Evolutionary conservation across 2,329 filamentous ascomycete species (phyloP).

Genomic region (Paecilomyces variotii): DNA sequence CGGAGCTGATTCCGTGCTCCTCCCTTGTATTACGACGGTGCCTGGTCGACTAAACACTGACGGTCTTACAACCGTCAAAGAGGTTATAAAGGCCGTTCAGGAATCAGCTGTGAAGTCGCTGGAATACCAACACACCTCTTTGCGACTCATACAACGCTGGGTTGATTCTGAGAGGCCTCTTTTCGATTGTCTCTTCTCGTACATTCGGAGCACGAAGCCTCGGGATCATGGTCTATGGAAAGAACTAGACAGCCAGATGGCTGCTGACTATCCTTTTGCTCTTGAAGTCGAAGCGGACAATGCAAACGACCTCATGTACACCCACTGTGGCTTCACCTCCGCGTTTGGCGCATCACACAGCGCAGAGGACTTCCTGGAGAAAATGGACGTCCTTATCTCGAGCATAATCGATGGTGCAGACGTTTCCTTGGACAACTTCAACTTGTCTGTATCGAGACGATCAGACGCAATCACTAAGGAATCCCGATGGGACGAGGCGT

Average conservation of each 20-base stretch:
- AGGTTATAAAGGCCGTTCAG: constrained; percentile 16
- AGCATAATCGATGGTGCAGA: constrained; percentile 17
- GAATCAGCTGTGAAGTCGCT: constrained; percentile 18
- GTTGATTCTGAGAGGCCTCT: constrained; percentile 21
- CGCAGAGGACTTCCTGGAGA: constrained; percentile 22
- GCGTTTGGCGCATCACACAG: constrained; percentile 15
- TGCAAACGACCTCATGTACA: constrained; percentile 12
- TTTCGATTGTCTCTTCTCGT: constrained; percentile 30
- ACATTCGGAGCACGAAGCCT: constrained; percentile 12
- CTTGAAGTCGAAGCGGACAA: constrained; percentile 25
- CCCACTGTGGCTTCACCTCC: constrained; percentile 18
- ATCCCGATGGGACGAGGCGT: constrained; percentile 11
- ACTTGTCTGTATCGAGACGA: constrained; percentile 6
- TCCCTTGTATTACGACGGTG: constrained; percentile 31
- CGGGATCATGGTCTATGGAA: constrained; percentile 16
- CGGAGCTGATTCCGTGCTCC: constrained; percentile 22
- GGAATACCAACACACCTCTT: constrained; percentile 28
- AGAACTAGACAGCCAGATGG: constrained; percentile 26
- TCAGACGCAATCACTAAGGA: neutral
- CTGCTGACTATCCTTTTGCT: constrained; percentile 27
- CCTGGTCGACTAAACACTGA: constrained; percentile 23
- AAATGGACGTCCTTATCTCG: constrained; percentile 22
- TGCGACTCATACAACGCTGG: constrained; percentile 30
- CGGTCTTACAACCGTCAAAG: constrained; percentile 12
- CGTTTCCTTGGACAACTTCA: constrained; percentile 16